These are phyloP conservation scores for Gaillardinia entomophila DNA, from an alignment of 805 yeast species.

Conservation along the genomic window DNA sequence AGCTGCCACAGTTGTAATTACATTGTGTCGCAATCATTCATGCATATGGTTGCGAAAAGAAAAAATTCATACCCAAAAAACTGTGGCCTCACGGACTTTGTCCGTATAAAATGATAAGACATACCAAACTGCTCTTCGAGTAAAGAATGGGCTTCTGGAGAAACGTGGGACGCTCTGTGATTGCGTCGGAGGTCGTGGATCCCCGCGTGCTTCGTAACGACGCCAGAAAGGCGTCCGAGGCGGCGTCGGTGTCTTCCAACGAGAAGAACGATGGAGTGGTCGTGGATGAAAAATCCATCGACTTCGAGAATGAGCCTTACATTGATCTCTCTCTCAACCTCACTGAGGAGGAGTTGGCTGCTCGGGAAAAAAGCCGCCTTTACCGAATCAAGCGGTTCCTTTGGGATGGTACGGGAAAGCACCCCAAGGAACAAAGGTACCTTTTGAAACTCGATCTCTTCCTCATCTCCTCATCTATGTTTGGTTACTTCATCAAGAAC, in stretches of 20 bases:
- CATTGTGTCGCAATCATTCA: too few species aligned
- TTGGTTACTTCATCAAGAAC: constrained; percentile 12
- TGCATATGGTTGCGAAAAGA: too few species aligned
- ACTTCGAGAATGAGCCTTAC: constrained; percentile 8
- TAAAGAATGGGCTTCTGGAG: neutral
- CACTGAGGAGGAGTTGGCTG: constrained; percentile 13
- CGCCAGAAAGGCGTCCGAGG: neutral
- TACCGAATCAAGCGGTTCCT: constrained; percentile 19
- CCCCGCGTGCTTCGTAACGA: neutral
- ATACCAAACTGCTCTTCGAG: neutral
- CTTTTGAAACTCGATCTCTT: constrained; percentile 27
- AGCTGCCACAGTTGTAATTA: too few species aligned
- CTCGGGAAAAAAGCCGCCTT: constrained; percentile 13
- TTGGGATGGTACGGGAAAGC: constrained; percentile 35
- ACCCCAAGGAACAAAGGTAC: constrained; percentile 29
- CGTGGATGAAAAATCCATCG: neutral
- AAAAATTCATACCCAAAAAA: too few species aligned
- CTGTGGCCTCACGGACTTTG: too few species aligned
- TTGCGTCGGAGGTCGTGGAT: neutral
- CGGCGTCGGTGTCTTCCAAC: neutral
- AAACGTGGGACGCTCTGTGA: neutral
- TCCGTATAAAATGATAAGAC: too few species aligned
- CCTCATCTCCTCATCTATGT: constrained; percentile 19
- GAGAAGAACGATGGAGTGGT: neutral
- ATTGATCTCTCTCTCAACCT: constrained; percentile 15